phyloP scores from a whole-genome alignment of 2,329 filamentous ascomycete species.

The Exserohilum rostratum region DNA sequence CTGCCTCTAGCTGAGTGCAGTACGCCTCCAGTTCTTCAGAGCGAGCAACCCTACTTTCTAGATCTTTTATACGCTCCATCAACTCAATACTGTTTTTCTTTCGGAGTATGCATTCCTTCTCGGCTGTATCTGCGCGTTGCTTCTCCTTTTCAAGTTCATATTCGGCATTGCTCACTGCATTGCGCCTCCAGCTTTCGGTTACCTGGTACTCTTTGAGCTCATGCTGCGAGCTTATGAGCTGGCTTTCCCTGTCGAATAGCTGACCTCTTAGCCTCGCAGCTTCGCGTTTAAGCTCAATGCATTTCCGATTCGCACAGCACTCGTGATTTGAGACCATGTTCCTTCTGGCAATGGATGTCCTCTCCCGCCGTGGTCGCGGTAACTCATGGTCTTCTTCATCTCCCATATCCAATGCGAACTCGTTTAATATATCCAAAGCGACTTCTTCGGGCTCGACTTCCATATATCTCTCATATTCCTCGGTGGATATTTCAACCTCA shows the following conservation, averaged over 20 bases:
- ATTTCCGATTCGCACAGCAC: background rate
- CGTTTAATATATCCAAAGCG: too few relatives aligned
- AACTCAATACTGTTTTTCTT: background rate
- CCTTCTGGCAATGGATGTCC: background rate
- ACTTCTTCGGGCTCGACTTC: background rate
- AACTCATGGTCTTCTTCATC: background rate
- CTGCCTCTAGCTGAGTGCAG: slow-evolving; percentile 1
- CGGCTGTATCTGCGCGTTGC: slow-evolving; percentile 2
- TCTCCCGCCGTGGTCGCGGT: background rate
- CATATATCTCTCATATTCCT: background rate
- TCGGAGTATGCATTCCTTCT: background rate
- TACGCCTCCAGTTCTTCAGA: background rate
- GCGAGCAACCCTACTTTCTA: background rate
- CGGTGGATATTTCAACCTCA: background rate
- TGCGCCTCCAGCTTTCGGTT: background rate
- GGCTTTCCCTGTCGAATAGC: slow-evolving; percentile 3
- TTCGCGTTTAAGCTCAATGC: background rate
- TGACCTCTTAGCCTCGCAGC: background rate
- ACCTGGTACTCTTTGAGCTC: slow-evolving; percentile 1
- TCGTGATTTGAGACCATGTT: background rate
- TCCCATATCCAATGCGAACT: background rate
- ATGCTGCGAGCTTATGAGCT: background rate
- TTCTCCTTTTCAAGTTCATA: background rate
- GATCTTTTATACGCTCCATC: background rate
- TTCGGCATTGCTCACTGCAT: background rate